phyloP scores from a whole-genome alignment of 805 yeast species.

The Ogataea wickerhamii region DNA sequence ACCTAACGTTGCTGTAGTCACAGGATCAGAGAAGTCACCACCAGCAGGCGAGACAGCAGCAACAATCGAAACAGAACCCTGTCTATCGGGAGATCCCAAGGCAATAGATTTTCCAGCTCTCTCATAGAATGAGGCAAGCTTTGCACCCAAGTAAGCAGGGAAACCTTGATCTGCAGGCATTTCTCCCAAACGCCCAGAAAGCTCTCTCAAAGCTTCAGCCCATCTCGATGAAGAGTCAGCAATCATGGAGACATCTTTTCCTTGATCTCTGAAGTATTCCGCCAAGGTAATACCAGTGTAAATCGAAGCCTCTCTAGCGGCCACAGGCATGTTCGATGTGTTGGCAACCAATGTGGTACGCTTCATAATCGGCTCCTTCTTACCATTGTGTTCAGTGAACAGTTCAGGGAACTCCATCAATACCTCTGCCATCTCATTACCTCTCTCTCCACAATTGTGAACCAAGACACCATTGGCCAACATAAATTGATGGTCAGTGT shows the following conservation, averaged over 20 bases:
- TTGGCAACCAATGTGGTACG: conserved; percentile 98
- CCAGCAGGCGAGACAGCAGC: conserved; percentile 99
- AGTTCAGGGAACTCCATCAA: conserved; percentile 99
- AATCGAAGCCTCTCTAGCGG: conserved; percentile 99
- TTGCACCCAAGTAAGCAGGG: conserved; percentile 99
- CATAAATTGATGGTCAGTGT: conserved; percentile 41
- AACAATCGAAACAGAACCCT: conserved; percentile 97
- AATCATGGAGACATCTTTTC: conserved; percentile 98
- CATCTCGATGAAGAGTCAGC: conserved; percentile 99
- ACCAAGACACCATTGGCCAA: conserved; percentile 34
- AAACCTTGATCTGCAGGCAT: conserved; percentile 99
- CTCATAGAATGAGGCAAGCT: conserved; percentile 97
- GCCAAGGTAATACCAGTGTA: conserved; percentile 99
- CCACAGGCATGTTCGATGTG: conserved; percentile 99
- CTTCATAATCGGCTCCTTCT: conserved; percentile 98
- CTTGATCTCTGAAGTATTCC: conserved; percentile 99
- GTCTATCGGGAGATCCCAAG: conserved; percentile 93
- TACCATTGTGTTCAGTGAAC: conserved; percentile 84
- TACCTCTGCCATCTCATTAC: conserved; percentile 99
- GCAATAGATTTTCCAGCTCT: conserved; percentile 98
- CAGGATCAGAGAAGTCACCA: conserved; percentile 99
- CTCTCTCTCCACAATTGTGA: conserved; percentile 71
- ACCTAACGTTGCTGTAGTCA: conserved; percentile 96
- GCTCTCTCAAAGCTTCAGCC: conserved; percentile 99
- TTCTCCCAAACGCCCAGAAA: conserved; percentile 99